Percentiles rank a stretch among this genome's conserved stretches.
Conservation (phyloP, 2,329 filamentous ascomycete species). For the Beauveria medogensis region DNA sequence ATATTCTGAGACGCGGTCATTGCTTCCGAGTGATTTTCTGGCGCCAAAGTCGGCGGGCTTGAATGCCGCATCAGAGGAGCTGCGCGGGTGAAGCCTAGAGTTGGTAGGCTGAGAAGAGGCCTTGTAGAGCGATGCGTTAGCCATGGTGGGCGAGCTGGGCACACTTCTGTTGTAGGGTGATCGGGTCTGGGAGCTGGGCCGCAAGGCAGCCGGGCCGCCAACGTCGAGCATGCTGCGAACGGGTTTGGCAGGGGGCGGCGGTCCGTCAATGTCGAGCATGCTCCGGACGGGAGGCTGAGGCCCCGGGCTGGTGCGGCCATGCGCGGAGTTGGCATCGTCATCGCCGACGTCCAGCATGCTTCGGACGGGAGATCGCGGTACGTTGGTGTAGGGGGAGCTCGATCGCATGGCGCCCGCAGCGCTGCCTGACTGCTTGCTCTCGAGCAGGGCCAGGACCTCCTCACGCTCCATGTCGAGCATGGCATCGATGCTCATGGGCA, state of each 20-base stretch:
- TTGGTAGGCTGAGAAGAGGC: constrained; percentile 10
- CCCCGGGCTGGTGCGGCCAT: constrained; percentile 22
- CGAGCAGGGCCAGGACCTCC: constrained; percentile 63
- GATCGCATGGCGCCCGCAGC: constrained; percentile 34
- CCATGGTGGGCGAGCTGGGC: constrained; percentile 24
- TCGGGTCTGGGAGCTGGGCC: constrained; percentile 17
- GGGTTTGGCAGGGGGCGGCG: constrained; percentile 27
- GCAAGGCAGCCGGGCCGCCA: constrained; percentile 25
- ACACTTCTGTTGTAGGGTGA: constrained; percentile 22
- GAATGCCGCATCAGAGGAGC: constrained; percentile 45
- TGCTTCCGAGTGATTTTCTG: constrained; percentile 17
- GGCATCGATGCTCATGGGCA: constrained; percentile 66
- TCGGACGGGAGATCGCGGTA: constrained; percentile 57
- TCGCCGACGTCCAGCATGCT: constrained; percentile 58
- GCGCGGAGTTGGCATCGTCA: constrained; percentile 21
- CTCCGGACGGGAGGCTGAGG: constrained; percentile 52
- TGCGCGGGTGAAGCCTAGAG: constrained; percentile 35
- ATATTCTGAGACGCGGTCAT: constrained; percentile 45
- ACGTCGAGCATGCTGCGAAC: constrained; percentile 47
- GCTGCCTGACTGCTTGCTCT: constrained; percentile 35
- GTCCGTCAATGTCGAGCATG: constrained; percentile 53
- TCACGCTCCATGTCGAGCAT: constrained; percentile 69
- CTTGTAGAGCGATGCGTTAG: constrained; percentile 15
- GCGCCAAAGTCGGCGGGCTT: constrained; percentile 39
- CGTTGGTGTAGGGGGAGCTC: constrained; percentile 46